phyloP scores from a whole-genome alignment of 768 basidiomycete species.

The Heimioporus sp. region DNA sequence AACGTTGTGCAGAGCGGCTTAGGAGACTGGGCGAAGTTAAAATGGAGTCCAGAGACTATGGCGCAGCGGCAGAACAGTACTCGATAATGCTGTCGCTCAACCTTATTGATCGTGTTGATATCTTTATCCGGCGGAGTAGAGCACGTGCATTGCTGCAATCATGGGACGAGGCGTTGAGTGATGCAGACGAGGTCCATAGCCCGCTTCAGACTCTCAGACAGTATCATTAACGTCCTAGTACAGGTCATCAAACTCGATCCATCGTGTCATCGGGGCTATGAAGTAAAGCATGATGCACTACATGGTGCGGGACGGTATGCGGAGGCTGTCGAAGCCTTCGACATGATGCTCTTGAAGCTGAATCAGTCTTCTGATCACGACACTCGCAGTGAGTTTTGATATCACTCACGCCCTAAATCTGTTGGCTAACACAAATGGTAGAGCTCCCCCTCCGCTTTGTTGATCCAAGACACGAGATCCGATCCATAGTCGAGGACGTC shows the following conservation, averaged over 20 bases:
- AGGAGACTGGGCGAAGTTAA: no score
- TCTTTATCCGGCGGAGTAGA: background rate
- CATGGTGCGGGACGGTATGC: background rate
- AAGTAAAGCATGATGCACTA: background rate
- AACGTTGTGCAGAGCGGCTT: no score
- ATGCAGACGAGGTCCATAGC: background rate
- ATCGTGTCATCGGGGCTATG: background rate
- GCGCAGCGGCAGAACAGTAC: no score
- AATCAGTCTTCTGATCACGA: background rate
- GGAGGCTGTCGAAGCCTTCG: background rate
- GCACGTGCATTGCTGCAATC: background rate
- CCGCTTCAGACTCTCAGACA: background rate
- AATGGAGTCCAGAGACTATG: no score
- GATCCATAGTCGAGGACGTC: background rate
- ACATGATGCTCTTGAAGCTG: background rate
- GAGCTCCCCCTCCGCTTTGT: background rate
- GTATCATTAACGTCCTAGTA: background rate
- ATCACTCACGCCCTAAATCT: no score
- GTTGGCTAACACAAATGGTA: no score
- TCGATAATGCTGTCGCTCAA: background rate
- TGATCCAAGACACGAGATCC: background rate
- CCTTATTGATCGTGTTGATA: background rate
- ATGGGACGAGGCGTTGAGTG: background rate
- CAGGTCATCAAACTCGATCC: background rate
- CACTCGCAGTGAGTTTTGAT: background rate